Evolutionary conservation across 768 basidiomycete genomes (phyloP), one percentile per base, ranked within the genome.

Genomic region (Lactarius trivialis): DNA sequence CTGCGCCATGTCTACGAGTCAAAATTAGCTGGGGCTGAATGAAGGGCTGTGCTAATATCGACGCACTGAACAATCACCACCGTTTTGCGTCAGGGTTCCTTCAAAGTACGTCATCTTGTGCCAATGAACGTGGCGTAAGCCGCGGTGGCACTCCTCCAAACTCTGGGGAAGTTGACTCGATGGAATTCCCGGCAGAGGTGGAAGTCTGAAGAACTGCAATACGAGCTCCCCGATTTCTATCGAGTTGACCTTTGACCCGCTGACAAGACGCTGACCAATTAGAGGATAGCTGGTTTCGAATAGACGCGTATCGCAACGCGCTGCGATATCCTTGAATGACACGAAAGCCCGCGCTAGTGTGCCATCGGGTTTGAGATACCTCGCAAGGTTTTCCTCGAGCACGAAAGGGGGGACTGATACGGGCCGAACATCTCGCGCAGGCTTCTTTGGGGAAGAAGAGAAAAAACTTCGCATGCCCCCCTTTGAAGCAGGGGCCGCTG

Each of bases 81-180:
- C 96, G 65, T 81, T 84, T 77, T 98, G 96, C 15, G 96, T 98
- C 66, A 98, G 74, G 0, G 85, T 86, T 30, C 96, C 93, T 73
- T 97, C 90, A 74, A 91, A 92, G 74, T 96, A 95, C 24, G 93
- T 91, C 66, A 88, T 82, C 76, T 95, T 94, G 70, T 96, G 93
- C 94, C 93, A 97, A 39, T 88, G 87, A 60, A 93, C 86, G 69
- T 95, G 89, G 62, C 91, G 78, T 66, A 98, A 76, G 1, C 96
- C 95, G 15, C 91, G 83, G 68, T 88, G 81, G 68, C 92, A 95
- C 70, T 98, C 96, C 58, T 98, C 95, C 68, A 98, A 77, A 69
- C 91, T 93, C 73, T 94, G 89, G 15, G 96, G 95, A 21, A 98
- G 77, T 64, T 91, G 82, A 49, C 86, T 84, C 21, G 83, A 80